Conservation (phyloP, 2,329 filamentous ascomycete species). For the Colletotrichum coccodes region DNA sequence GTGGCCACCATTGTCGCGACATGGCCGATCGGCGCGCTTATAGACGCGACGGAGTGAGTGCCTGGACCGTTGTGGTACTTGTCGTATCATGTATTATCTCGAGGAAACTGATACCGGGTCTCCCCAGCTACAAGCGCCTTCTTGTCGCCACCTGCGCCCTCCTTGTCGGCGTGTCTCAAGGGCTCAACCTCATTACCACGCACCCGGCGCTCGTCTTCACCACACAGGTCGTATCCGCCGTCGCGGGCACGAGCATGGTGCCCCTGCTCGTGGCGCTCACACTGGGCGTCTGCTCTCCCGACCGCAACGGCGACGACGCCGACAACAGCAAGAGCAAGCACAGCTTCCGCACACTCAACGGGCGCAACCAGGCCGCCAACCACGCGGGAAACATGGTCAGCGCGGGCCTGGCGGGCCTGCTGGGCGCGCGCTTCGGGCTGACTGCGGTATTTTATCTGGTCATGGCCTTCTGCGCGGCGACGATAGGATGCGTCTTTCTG, state of each 20-base stretch:
- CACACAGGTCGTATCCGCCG: constrained; percentile 25
- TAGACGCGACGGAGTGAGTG: constrained; percentile 28
- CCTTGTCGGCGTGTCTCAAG: constrained; percentile 21
- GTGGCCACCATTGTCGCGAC: constrained; percentile 24
- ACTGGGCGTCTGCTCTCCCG: constrained; percentile 12
- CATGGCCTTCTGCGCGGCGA: constrained; percentile 20
- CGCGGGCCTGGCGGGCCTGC: constrained; percentile 10
- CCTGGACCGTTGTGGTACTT: rapidly evolving
- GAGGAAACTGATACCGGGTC: neutral
- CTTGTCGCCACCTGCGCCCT: constrained; percentile 10
- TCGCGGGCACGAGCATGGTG: constrained; percentile 20
- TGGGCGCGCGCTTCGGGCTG: constrained; percentile 9
- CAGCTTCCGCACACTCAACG: constrained; percentile 17
- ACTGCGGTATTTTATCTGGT: constrained; percentile 20
- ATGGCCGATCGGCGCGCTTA: constrained; percentile 21
- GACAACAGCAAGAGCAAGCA: constrained; percentile 3
- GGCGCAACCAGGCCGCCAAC: constrained; percentile 15
- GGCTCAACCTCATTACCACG: constrained; percentile 19
- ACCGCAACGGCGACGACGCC: neutral
- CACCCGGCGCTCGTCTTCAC: constrained; percentile 21
- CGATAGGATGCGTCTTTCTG: neutral
- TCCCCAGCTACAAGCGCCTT: constrained; percentile 11
- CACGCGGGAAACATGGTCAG: constrained; percentile 28
- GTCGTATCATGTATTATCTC: neutral
- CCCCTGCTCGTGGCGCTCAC: constrained; percentile 23